These are phyloP conservation scores for Phylloporus scabripes DNA, from an alignment of 768 basidiomycete species.

Conservation along the genomic window DNA sequence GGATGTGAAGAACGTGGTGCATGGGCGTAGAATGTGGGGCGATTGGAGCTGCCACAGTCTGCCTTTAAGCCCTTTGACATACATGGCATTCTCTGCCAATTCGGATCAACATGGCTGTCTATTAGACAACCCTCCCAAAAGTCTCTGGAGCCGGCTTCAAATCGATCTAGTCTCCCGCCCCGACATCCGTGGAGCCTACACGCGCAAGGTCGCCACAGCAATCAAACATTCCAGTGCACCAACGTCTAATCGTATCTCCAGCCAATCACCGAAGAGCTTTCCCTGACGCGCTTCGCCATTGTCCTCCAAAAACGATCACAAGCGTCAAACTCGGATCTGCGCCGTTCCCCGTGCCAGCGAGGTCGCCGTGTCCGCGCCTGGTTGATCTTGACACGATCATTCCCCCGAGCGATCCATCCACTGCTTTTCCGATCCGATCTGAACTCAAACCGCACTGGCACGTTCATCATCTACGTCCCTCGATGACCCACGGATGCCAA, in stretches of 20 bases:
- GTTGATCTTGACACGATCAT: not conserved
- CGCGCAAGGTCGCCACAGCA: not conserved
- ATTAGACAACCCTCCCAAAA: not conserved
- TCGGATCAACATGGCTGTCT: not conserved
- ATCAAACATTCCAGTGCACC: not conserved
- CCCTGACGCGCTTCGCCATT: conserved; percentile 10
- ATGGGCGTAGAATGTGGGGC: not conserved
- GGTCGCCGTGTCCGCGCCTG: not conserved
- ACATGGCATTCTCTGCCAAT: conserved; percentile 1
- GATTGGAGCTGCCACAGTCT: not conserved
- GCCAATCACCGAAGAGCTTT: not conserved
- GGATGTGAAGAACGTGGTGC: not conserved
- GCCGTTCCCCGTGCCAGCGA: not conserved
- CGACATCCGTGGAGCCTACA: no score
- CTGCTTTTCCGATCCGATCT: not conserved
- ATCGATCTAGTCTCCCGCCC: no score
- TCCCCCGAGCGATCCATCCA: not conserved
- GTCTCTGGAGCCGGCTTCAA: no score
- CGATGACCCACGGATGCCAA: not conserved
- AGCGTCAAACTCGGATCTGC: not conserved
- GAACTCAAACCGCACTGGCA: not conserved
- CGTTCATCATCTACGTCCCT: no score
- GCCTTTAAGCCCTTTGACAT: not conserved
- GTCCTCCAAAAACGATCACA: conserved; percentile 6
- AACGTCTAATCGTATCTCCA: not conserved